These are phyloP conservation scores for Rhizomucor pusillus DNA, from an alignment of 371 early-diverging fungal species.

Conservation along the genomic window DNA sequence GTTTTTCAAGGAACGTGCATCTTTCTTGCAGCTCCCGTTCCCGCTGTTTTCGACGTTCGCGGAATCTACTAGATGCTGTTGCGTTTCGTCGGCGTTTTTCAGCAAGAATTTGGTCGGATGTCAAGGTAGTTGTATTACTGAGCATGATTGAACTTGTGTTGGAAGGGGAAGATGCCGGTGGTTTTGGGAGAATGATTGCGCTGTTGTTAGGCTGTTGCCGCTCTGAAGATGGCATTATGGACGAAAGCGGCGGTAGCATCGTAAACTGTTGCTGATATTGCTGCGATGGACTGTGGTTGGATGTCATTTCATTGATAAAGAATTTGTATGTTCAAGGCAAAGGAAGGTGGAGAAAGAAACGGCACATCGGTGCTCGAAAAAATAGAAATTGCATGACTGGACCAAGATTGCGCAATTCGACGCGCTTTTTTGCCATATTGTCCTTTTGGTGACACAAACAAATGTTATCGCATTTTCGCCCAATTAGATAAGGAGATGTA, in stretches of 20 bases:
- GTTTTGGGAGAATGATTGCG: constrained; percentile 6
- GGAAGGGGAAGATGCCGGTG: constrained; percentile 6
- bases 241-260: too few relatives aligned
- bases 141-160: neutral
- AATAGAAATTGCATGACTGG: neutral
- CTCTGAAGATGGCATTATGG: neutral
- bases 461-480: too few relatives aligned
- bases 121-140: neutral
- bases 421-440: constrained; percentile 1
- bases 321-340: too few relatives aligned
- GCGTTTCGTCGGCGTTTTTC: constrained; percentile 62
- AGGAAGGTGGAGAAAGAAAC: neutral
- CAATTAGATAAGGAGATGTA: too few relatives aligned
- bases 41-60: constrained; percentile 59
- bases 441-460: too few relatives aligned
- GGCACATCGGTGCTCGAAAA: neutral
- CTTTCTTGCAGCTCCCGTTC: constrained; percentile 51
- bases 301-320: too few relatives aligned
- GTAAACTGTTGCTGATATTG: too few relatives aligned
- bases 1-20: constrained; percentile 49
- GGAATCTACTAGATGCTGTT: constrained; percentile 54
- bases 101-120: constrained; percentile 46
- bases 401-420: constrained; percentile 14
- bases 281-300: too few relatives aligned
- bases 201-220: too few relatives aligned